Conservation (phyloP, 2,329 filamentous ascomycete species). For the Alternaria longipes region DNA sequence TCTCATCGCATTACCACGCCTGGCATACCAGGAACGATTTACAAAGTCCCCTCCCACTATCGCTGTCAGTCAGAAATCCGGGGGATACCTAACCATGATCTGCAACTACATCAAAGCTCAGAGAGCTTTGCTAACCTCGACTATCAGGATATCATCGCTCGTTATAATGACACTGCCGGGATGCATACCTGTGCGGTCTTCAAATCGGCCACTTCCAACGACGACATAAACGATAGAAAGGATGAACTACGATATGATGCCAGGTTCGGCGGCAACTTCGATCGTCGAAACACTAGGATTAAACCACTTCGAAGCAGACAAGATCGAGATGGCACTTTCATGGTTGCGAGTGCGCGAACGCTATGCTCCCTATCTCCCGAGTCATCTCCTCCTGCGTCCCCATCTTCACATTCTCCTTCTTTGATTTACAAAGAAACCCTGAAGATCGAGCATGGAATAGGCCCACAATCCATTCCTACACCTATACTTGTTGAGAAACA, state of each 20-base stretch:
- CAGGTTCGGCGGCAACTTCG: not conserved
- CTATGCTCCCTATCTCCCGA: not conserved
- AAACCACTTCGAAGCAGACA: not conserved
- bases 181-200: not conserved
- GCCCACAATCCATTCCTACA: not conserved
- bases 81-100: not conserved
- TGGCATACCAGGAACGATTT: not conserved
- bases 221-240: not conserved
- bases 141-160: not conserved
- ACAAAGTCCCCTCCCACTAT: not conserved
- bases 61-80: not conserved
- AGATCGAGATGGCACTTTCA: not conserved
- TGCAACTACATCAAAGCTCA: not conserved
- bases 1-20: not conserved
- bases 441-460: not conserved
- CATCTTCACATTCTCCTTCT: not conserved
- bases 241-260: not conserved
- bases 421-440: not conserved
- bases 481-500: not conserved
- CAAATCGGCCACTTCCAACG: not conserved
- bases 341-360: constrained; percentile 3
- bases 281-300: not conserved
- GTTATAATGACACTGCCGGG: not conserved
- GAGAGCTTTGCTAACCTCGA: not conserved
- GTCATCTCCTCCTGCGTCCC: not conserved